Base-by-base conservation (phyloP, 176 grass and related monocot species). In the Puccinellia tenuiflora region DNA sequence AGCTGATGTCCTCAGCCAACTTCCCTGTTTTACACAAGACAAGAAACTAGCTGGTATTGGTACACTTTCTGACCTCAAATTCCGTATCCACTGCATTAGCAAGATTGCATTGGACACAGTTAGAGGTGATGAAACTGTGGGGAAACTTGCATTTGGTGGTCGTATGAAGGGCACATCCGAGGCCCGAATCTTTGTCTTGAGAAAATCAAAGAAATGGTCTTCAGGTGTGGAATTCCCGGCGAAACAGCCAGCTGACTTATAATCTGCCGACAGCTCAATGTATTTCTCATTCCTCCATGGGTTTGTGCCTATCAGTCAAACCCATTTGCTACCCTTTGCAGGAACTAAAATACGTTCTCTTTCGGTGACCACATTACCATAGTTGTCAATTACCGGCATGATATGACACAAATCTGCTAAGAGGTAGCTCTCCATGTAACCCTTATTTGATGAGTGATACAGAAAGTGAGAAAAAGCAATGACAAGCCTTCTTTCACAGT, bases 291-390 rank as follows among this genome's bases (percentile, higher is more conserved):
- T 43, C 75, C 74, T 89, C 88, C 91, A 97, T 28, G 94, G 94
- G 76, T 97, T 97, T 15, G 68, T 62, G 37, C 81, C 86, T 78
- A 97, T 67, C 82, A 97, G 80, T 30, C 47, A n/a, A 17, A 78
- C 75, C 94, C 94, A 97, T 60, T 93, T 91, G 75, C 94, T 89
- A 13, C 86, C 91, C 40, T 78, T 87, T 9, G 91, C 91, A 26
- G 94, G 94, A 85, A 97, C 86, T 5, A 97, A 54, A 72, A 97
- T 77, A 3, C 67, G 26, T 11, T 57, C 63, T 29, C 68, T 88
- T 37, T 17, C 0, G 17, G 13, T 82, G 16, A 89, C 43, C 3
- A 84, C 78, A 31, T 3, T 2, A 0, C 91, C 81, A 18, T 87
- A 89, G 63, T 56, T 91, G 69, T 93, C 91, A 72, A 93, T 67